phyloP scores from a whole-genome alignment of 148 eudicot species.

The Gaultheria prostrata region DNA sequence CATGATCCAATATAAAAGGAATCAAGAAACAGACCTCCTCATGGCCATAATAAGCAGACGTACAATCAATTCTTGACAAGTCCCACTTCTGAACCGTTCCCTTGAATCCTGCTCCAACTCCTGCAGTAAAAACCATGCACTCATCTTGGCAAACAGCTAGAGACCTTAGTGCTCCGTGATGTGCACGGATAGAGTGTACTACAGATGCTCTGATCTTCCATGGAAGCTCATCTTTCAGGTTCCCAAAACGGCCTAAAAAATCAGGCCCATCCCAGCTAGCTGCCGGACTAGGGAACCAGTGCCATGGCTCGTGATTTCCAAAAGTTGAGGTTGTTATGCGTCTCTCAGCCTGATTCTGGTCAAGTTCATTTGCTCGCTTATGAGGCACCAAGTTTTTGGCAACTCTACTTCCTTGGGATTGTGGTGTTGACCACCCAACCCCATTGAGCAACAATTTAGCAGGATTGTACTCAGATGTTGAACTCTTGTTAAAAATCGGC shows the following conservation, averaged over 20 bases:
- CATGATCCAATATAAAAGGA: neutral
- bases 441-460: constrained; percentile 77
- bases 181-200: constrained; percentile 77
- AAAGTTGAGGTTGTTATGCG: constrained; percentile 33
- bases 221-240: constrained; percentile 78
- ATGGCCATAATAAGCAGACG: constrained; percentile 86
- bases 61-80: constrained; percentile 62
- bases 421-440: constrained; percentile 93
- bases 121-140: constrained; percentile 82
- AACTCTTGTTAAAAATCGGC: constrained; percentile 36
- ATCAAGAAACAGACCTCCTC: constrained; percentile 70
- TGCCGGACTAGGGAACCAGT: constrained; percentile 90
- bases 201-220: constrained; percentile 98
- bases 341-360: constrained; percentile 39
- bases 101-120: constrained; percentile 90
- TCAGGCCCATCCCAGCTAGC: constrained; percentile 80
- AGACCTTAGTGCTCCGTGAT: constrained; percentile 88
- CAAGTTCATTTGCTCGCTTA: constrained; percentile 40
- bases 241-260: constrained; percentile 71
- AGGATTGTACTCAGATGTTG: constrained; percentile 50
- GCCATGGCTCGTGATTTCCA: constrained; percentile 81
- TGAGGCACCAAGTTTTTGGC: constrained; percentile 45
- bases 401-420: constrained; percentile 60
- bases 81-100: constrained; percentile 97
- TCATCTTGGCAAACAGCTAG: constrained; percentile 81